Percentiles rank a stretch among this genome's conserved stretches.
These are phyloP conservation scores for Fusarium citri DNA, from an alignment of 2,329 filamentous ascomycete genomes.

Conservation along the genomic window DNA sequence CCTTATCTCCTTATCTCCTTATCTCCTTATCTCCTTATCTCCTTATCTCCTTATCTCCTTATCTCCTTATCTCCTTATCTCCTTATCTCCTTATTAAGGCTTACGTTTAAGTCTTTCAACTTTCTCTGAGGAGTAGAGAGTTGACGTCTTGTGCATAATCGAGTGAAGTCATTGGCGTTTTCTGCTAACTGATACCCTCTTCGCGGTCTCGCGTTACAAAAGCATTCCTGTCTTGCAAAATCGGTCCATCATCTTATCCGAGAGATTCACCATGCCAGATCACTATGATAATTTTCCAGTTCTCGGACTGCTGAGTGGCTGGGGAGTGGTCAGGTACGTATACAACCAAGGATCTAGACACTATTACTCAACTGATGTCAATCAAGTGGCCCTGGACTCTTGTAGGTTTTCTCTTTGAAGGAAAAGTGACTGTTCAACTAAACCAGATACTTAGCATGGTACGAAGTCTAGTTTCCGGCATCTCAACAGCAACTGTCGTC, in stretches of 20 bases:
- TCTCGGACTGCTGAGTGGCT: slow-evolving; percentile 4
- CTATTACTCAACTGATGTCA: neutral
- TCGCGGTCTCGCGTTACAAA: neutral
- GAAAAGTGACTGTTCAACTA: rapidly evolving
- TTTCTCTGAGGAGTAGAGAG: neutral
- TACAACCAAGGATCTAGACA: neutral
- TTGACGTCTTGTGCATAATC: neutral
- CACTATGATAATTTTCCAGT: neutral
- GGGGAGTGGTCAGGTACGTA: slow-evolving; percentile 8
- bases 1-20: neutral
- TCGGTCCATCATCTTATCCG: too few relatives aligned
- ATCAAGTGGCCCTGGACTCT: neutral
- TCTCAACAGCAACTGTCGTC: slow-evolving; percentile 3
- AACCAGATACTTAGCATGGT: neutral
- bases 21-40: too few relatives aligned
- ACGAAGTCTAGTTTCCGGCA: neutral
- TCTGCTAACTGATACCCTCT: neutral
- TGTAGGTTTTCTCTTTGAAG: neutral
- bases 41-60: too few relatives aligned
- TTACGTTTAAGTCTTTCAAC: rapidly evolving
- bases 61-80: too few relatives aligned
- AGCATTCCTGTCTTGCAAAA: neutral
- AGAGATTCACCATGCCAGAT: neutral
- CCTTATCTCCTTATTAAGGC: too few relatives aligned
- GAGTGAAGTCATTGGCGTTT: neutral